Evolutionary conservation across 106 monocot species (phyloP).

Genomic region (Xerophyta viscosa): DNA sequence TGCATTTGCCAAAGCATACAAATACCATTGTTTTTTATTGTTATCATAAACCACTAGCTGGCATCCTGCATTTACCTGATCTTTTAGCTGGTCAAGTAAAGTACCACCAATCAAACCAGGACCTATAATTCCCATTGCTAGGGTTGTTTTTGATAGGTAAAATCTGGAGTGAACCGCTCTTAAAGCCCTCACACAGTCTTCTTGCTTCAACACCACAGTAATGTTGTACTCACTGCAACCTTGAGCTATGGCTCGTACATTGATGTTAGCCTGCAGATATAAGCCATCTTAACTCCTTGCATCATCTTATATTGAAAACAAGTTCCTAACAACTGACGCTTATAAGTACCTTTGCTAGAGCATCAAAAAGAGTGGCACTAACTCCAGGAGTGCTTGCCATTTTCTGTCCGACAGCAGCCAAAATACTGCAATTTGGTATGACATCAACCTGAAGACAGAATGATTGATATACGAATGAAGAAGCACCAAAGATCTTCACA

Average conservation of each 20-base stretch:
- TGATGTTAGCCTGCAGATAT: conserved; percentile 71
- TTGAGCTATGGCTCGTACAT: conserved; percentile 97
- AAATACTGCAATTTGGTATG: conserved; percentile 81
- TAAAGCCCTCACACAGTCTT: conserved; percentile 79
- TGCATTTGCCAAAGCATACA: neutral
- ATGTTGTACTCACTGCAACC: conserved; percentile 99
- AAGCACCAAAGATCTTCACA: neutral
- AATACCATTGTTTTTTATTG: too few relatives aligned
- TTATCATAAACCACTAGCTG: neutral
- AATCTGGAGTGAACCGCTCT: conserved; percentile 92
- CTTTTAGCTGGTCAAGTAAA: conserved; percentile 84
- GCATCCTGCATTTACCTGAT: conserved; percentile 49
- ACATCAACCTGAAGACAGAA: conserved; percentile 64
- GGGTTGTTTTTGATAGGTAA: conserved; percentile 86
- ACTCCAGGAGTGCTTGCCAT: conserved; percentile 99
- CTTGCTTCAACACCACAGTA: conserved; percentile 85
- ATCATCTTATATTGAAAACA: neutral
- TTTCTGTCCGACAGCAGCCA: conserved; percentile 93
- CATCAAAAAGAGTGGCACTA: conserved; percentile 98
- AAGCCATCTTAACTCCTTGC: neutral
- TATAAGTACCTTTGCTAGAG: conserved; percentile 76
- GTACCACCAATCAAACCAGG: conserved; percentile 92
- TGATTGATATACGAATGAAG: neutral
- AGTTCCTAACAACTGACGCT: neutral
- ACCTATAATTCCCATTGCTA: conserved; percentile 91